A percentile compares a stretch with the other conserved stretches of the same genome.
Evolutionary conservation across 1,284 basidiomycete species (phyloP).

Genomic region (Pascua guehoae): DNA sequence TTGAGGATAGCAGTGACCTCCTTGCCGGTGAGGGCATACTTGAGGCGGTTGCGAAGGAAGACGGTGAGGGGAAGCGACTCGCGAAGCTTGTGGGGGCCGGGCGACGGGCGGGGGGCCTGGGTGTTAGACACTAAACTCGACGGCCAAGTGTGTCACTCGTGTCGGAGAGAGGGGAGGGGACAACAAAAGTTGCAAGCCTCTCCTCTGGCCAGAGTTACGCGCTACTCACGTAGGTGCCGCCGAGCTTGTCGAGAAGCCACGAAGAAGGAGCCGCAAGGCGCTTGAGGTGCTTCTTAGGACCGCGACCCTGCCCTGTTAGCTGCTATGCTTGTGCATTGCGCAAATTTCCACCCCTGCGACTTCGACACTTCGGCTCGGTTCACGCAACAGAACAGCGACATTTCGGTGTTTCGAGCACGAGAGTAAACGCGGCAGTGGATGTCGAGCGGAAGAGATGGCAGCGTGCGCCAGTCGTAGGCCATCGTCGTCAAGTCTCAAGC

Average conservation of each 20-base stretch:
- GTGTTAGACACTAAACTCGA: too few species aligned
- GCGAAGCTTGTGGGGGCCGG: constrained; percentile 98
- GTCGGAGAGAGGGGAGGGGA: too few species aligned
- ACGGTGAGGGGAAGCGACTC: constrained; percentile 92
- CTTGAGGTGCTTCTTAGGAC: constrained; percentile 99
- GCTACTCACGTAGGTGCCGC: constrained; percentile 70
- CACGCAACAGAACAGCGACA: too few species aligned
- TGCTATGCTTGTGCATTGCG: not conserved
- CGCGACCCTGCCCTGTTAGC: constrained; percentile 66
- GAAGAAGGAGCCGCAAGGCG: constrained; percentile 93
- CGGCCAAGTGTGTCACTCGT: too few species aligned
- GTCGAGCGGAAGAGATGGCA: not conserved
- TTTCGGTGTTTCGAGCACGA: too few species aligned
- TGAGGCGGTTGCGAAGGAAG: constrained; percentile 98
- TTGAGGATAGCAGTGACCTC: constrained; percentile 94
- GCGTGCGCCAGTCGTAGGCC: too few species aligned
- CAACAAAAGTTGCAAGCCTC: too few species aligned
- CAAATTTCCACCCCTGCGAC: not conserved
- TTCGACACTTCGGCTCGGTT: too few species aligned
- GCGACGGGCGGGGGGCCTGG: constrained; percentile 82
- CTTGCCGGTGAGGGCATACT: constrained; percentile 95
- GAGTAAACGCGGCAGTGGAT: not conserved
- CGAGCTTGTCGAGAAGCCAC: constrained; percentile 99
- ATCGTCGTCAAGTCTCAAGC: too few species aligned
- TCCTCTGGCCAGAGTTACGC: too few species aligned